phyloP scores from a whole-genome alignment of 2,329 filamentous ascomycete genomes.

The Helicocarpus griseus region DNA sequence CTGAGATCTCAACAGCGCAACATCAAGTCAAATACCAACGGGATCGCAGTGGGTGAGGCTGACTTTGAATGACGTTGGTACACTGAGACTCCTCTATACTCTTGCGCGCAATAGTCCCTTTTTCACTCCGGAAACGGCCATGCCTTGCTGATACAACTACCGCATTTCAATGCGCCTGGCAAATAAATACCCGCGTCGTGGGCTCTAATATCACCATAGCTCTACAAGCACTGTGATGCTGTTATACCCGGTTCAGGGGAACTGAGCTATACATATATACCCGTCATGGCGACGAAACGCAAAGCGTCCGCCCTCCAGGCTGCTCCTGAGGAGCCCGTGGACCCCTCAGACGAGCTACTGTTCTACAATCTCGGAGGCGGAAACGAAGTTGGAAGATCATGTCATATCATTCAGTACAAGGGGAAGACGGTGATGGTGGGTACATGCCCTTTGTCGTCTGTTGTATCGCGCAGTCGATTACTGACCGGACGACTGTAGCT shows the following conservation, averaged over 20 bases:
- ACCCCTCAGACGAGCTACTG: slow-evolving; percentile 86
- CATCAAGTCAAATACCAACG: not conserved
- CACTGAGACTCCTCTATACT: too few relatives aligned
- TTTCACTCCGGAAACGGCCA: not conserved
- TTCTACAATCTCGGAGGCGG: slow-evolving; percentile 91
- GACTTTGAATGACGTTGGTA: too few relatives aligned
- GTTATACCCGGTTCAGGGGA: too few relatives aligned
- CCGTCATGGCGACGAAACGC: slow-evolving; percentile 79
- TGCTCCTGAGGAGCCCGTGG: slow-evolving; percentile 67
- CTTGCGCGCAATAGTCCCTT: too few relatives aligned
- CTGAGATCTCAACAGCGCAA: too few relatives aligned
- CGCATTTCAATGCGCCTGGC: not conserved
- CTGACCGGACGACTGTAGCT: slow-evolving; percentile 47
- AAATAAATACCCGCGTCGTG: not conserved
- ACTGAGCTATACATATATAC: slow-evolving; percentile 4
- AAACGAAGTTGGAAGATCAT: slow-evolving; percentile 93
- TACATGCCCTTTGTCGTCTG: slow-evolving; percentile 5
- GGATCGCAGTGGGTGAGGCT: not conserved
- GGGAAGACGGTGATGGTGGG: slow-evolving; percentile 97
- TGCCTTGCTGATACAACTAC: not conserved
- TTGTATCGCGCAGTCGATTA: not conserved
- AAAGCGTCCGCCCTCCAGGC: slow-evolving; percentile 70
- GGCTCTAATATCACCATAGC: not conserved
- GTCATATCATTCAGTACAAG: slow-evolving; percentile 98
- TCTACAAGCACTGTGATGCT: not conserved